Evolutionary conservation across 1,284 basidiomycete genomes (phyloP), one percentile per base, ranked within the genome.

Genomic region (Vanrija pseudolonga): DNA sequence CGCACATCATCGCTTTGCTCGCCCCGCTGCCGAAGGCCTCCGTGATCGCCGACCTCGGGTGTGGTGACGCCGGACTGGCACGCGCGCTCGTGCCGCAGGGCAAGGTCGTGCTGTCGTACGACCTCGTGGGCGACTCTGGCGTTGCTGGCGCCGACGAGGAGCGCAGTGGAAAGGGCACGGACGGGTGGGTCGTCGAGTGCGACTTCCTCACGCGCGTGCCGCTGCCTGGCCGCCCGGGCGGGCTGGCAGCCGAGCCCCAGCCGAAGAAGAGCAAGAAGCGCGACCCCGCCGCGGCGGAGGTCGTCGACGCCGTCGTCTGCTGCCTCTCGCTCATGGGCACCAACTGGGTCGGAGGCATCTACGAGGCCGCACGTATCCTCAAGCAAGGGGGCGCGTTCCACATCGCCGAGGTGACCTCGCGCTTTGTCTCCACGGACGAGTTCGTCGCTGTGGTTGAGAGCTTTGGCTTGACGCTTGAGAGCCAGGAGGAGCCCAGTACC

Each of bases 241-340:
- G 67, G 2, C 24, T 52, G 12, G 46, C 39, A 4, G 42, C 45
- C 1, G 43, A 36, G 3, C 68, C 60, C 15, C 49, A 32, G 83
- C 83, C 18, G 78, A 82, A 60, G 85, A 82, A n/a, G 83, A 41
- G 26, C 3, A 53, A 50, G n/a, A 63, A 63, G 45, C 45, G 15
- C 6, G 61, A 60, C 38, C 44, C 47, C 38, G 50, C 36, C 9
- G 63, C 64, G 18, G 63, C 62, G 23, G 74, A 89, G 60, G 75
- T 96, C 6, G 90, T 90, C 3, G 95, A 99, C 69, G 86, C 90
- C 6, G 92, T 86, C 1, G 87, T 98, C 24, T 98, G 93, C 72
- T 91, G 93, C 41, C 80, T 99, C 57, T 95, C 91, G 67, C 79
- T 99, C 57, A 99, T 99, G 96, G 90, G 91, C 37, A 90, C 87